phyloP scores from a whole-genome alignment of 1,284 basidiomycete genomes.

The Irpex sp. region DNA sequence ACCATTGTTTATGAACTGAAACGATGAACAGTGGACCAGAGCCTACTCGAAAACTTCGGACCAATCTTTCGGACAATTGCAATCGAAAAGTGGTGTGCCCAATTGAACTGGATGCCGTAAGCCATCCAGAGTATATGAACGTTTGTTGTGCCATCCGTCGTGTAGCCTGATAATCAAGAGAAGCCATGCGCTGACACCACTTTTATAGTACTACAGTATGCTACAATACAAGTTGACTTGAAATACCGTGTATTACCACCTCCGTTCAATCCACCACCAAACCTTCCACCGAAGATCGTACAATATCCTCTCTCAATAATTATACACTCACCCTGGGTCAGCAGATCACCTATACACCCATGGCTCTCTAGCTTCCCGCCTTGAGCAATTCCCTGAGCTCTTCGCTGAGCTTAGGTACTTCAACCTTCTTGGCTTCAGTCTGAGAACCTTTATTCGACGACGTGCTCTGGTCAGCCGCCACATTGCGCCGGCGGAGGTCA shows the following conservation, averaged over 20 bases:
- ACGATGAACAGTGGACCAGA: not conserved
- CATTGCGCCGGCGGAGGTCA: slow-evolving; percentile 15
- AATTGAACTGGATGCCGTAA: not conserved
- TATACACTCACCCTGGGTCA: not conserved
- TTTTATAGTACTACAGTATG: not conserved
- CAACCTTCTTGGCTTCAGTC: slow-evolving; percentile 27
- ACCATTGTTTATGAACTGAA: not conserved
- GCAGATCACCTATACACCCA: not conserved
- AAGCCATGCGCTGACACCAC: not conserved
- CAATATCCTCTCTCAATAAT: not conserved
- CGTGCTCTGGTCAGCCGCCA: not conserved
- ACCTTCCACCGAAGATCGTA: not conserved
- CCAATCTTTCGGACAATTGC: not conserved
- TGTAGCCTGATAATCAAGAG: not conserved
- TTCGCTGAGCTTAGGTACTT: slow-evolving; percentile 45
- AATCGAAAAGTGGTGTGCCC: not conserved
- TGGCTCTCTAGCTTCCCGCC: slow-evolving; percentile 30
- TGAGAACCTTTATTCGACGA: slow-evolving; percentile 13
- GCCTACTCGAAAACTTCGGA: not conserved
- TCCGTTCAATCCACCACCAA: not conserved
- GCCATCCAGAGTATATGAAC: not conserved
- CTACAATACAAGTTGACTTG: not conserved
- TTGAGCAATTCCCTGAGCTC: slow-evolving; percentile 53
- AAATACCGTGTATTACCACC: not conserved
- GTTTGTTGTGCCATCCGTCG: not conserved